A percentile compares a stretch with the other conserved stretches of the same genome.
Evolutionary conservation across 306 rosid species (phyloP).

Genomic region (Begonia fuchsioides): DNA sequence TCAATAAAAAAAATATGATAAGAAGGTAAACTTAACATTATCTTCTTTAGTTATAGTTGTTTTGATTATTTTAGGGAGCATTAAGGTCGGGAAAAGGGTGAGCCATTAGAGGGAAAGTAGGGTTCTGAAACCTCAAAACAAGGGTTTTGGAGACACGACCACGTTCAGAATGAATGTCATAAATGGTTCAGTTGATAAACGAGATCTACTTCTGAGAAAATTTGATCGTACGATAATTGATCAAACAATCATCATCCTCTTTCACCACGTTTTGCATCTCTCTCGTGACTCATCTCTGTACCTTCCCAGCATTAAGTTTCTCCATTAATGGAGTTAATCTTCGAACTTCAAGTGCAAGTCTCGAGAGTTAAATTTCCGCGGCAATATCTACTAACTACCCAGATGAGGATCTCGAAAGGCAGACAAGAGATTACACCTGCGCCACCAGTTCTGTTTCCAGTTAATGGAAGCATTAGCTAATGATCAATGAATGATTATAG

Average conservation of each 20-base stretch:
- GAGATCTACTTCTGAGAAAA: constrained; percentile 8
- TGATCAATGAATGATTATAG: constrained; percentile 2
- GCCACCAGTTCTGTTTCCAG: not conserved
- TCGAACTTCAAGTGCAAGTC: no score
- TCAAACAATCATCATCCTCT: not conserved
- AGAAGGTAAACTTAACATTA: no score
- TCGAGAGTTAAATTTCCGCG: not conserved
- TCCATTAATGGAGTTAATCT: no score
- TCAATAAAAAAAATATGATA: no score
- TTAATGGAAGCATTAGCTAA: constrained; percentile 1
- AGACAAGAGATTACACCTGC: no score
- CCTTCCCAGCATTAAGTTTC: no score
- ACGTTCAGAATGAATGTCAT: constrained; percentile 12
- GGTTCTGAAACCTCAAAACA: constrained; percentile 7
- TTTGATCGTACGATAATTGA: not conserved
- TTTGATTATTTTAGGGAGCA: no score
- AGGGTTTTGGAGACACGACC: constrained; percentile 12
- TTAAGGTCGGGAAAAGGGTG: no score
- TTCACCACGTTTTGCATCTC: not conserved
- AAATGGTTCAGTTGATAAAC: constrained; percentile 7
- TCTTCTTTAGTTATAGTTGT: no score
- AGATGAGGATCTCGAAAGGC: not conserved
- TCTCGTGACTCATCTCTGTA: no score
- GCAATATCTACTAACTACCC: not conserved
- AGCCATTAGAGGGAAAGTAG: constrained; percentile 1